Evolutionary conservation across 345 rosid genomes (phyloP).

Genomic region (Eutrema yunnanense): DNA sequence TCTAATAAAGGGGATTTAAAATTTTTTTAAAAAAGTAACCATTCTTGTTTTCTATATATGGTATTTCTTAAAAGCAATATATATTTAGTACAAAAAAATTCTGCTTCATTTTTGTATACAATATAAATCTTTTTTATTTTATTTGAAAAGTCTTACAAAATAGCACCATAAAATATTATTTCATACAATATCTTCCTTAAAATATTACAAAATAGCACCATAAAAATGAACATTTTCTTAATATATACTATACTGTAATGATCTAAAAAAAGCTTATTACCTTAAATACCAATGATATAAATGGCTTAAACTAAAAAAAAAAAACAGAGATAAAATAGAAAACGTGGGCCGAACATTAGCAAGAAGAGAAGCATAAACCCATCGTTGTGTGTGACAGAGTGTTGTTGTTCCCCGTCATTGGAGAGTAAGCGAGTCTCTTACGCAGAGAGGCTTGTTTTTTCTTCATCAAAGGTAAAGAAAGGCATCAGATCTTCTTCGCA

Average conservation of each 20-base stretch:
- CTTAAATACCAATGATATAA: not conserved
- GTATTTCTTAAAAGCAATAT: not conserved
- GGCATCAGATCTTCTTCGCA: slow-evolving; percentile 14
- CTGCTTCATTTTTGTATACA: not conserved
- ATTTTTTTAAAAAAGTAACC: too few relatives aligned
- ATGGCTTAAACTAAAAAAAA: not conserved
- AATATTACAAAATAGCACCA: too few relatives aligned
- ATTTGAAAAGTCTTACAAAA: not conserved
- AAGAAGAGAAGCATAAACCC: slow-evolving; percentile 19
- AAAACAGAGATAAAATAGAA: not conserved
- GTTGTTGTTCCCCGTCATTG: not conserved
- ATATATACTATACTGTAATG: too few relatives aligned
- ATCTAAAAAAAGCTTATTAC: not conserved
- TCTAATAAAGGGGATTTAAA: not conserved
- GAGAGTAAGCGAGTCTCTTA: slow-evolving; percentile 20
- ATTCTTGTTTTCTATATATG: not conserved
- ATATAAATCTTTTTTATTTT: not conserved
- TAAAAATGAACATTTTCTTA: too few relatives aligned
- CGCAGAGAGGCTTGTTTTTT: slow-evolving; percentile 14
- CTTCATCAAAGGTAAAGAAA: not conserved
- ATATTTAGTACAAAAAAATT: not conserved
- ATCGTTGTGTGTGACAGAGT: slow-evolving; percentile 23
- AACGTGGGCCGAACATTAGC: slow-evolving; percentile 24
- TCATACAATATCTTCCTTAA: not conserved
- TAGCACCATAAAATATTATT: not conserved